Evolutionary conservation across 352 stramenopile genomes (phyloP), one percentile per base, ranked within the genome.

Genomic region (Phytopythium kandeliae): DNA sequence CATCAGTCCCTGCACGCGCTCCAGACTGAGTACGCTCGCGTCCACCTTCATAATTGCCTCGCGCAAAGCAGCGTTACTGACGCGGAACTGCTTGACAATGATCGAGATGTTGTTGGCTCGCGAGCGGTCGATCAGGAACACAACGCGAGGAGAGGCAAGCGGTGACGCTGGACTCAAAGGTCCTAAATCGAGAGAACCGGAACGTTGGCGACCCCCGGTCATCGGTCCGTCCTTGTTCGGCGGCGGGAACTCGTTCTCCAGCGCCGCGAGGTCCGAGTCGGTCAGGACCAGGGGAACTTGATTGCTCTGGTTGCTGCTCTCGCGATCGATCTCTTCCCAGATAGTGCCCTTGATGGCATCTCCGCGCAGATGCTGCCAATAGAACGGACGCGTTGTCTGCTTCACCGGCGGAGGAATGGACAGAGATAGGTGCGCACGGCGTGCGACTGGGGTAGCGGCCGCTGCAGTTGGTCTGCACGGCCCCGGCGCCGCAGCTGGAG

Each of bases 51-150:
- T 86, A 25, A 94, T 83, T 5, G 85, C 85, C 45, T 89, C 71
- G 1, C 86, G 77, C 40, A 96, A 60, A 17, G 86, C 73, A 0
- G 74, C 67, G 42, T 90, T 81, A 70, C 76, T 96, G 72, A 98
- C 96, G 42, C 95, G 87, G 40, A 98, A 89, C 59, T 97, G 87
- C 60, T 96, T 97, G 38, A 98, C 79, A 60, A 97, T 97, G 60
- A 99, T 99, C 17, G 93, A 97, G n/a, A 98, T 95, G 52, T 93
- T 93, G 61, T 91, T 91, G 7, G 80, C 77, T 5, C 80, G 62
- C 2, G 61, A 71, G 21, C 80, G 69, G 28, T 91, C 80, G 48
- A 91, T 91, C 35, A 91, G 53, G 51, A 89, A 91, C 5, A 91
- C 75, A 13, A 91, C 52, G 8, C 71, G 69, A 10, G 80, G 80